Evolutionary conservation across 192 early-diverging fungal species (phyloP).

Genomic region (Gryganskiella cystojenkinii): DNA sequence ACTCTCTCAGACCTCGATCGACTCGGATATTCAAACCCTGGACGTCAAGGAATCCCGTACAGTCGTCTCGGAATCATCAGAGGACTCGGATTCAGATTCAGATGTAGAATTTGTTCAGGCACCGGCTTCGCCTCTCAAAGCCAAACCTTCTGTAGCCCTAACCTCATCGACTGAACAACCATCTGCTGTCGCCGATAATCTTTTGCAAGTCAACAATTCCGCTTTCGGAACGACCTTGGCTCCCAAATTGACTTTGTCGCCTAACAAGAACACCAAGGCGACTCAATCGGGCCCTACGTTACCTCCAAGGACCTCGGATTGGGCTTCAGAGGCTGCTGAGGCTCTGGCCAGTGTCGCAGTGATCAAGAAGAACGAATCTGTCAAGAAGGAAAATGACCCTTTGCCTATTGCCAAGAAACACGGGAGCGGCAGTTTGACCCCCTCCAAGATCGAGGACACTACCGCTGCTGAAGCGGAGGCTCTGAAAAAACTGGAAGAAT

Average conservation of each 20-base stretch:
- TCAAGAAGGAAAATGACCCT: not conserved
- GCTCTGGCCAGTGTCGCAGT: constrained; percentile 39
- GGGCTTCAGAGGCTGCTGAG: constrained; percentile 42
- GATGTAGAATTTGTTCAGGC: constrained; percentile 37
- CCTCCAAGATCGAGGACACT: constrained; percentile 14
- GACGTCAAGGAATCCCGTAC: constrained; percentile 17
- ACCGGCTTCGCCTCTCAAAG: constrained; percentile 37
- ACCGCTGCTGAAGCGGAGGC: constrained; percentile 25
- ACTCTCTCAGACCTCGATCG: constrained; percentile 5
- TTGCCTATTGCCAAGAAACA: not conserved
- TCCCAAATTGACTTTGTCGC: constrained; percentile 36
- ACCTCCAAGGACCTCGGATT: constrained; percentile 22
- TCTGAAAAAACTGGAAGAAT: constrained; percentile 22
- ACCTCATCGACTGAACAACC: not conserved
- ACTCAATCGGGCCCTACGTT: not conserved
- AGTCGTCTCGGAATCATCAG: constrained; percentile 3
- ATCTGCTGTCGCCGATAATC: not conserved
- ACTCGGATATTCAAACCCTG: not conserved
- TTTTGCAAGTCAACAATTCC: not conserved
- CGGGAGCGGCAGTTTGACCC: not conserved
- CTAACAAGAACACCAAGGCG: constrained; percentile 20
- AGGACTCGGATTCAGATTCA: constrained; percentile 12
- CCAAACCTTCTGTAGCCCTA: constrained; percentile 29
- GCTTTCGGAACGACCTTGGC: constrained; percentile 40
- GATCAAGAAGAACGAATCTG: constrained; percentile 29